These are phyloP conservation scores for Rheum nobile DNA, from an alignment of 148 eudicot species.

Conservation along the genomic window DNA sequence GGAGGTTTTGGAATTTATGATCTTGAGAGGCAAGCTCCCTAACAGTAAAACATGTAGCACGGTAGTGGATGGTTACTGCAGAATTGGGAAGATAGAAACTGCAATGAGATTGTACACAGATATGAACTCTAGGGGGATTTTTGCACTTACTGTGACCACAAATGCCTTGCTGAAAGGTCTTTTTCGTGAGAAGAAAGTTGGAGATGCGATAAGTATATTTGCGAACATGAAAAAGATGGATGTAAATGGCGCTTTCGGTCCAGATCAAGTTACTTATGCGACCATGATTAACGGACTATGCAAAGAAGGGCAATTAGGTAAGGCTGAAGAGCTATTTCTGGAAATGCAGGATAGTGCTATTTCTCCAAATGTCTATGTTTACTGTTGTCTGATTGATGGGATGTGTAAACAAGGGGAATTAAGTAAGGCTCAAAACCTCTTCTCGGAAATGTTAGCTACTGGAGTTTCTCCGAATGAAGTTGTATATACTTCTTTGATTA, in stretches of 20 bases:
- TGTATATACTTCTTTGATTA: conserved; percentile 3
- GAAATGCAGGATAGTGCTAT: conserved; percentile 20
- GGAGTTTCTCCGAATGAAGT: too few species aligned
- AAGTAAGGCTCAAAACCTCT: conserved; percentile 10
- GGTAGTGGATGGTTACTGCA: conserved; percentile 20
- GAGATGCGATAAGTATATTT: conserved; percentile 13
- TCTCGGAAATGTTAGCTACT: too few species aligned
- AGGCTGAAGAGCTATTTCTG: conserved; percentile 15
- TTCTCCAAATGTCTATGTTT: conserved; percentile 16
- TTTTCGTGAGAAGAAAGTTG: conserved; percentile 14
- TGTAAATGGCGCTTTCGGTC: conserved; percentile 12
- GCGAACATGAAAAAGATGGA: conserved; percentile 15
- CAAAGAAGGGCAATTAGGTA: conserved; percentile 18
- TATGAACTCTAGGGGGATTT: conserved; percentile 9
- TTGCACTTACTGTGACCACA: conserved; percentile 13
- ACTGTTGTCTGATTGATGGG: conserved; percentile 16
- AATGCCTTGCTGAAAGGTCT: conserved; percentile 17
- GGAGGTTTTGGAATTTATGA: conserved; percentile 16
- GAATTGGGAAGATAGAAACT: conserved; percentile 8
- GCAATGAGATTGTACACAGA: conserved; percentile 17
- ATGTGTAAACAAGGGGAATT: conserved; percentile 7
- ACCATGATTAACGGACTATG: conserved; percentile 16
- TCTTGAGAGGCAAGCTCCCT: conserved; percentile 12
- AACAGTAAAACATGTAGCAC: conserved; percentile 12
- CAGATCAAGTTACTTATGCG: conserved; percentile 16